Percentiles rank a stretch among this genome's conserved stretches.
phyloP scores from a whole-genome alignment of 2,329 filamentous ascomycete genomes.

The Nectriaceae sp. region DNA sequence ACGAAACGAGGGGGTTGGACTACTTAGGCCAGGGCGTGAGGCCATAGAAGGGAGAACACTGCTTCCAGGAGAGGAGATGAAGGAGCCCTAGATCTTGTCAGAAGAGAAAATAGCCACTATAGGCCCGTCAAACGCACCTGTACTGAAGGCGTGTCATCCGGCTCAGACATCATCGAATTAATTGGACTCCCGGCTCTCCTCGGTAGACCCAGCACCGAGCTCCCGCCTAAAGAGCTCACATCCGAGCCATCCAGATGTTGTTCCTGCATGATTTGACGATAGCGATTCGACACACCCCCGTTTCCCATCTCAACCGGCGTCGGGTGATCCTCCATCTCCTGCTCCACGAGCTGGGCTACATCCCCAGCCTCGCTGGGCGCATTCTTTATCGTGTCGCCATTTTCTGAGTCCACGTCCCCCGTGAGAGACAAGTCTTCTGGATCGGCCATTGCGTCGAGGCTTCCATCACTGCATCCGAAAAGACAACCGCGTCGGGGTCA shows the following conservation, averaged over 20 bases:
- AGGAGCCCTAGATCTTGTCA: conserved; percentile 54
- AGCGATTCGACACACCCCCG: conserved; percentile 39
- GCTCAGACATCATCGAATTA: conserved; percentile 69
- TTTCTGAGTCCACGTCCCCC: conserved; percentile 41
- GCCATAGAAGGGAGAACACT: conserved; percentile 71
- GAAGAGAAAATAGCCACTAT: conserved; percentile 6
- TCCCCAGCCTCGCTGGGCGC: conserved; percentile 12
- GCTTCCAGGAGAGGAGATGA: conserved; percentile 69
- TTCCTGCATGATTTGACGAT: conserved; percentile 47
- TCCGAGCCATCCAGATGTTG: conserved; percentile 50
- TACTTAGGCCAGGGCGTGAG: conserved; percentile 64
- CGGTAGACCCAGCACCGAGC: conserved; percentile 49
- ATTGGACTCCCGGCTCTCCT: conserved; percentile 65
- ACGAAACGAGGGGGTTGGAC: conserved; percentile 80
- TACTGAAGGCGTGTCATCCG: conserved; percentile 82
- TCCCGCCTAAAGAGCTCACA: conserved; percentile 52
- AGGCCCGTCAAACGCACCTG: conserved; percentile 57
- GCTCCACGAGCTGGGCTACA: conserved; percentile 18
- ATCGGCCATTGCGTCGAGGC: conserved; percentile 49
- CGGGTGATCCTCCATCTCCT: conserved; percentile 21
- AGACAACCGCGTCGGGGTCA: conserved; percentile 24
- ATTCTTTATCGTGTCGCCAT: conserved; percentile 41
- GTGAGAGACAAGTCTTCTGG: conserved; percentile 46
- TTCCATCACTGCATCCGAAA: conserved; percentile 40
- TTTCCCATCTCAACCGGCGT: conserved; percentile 24